These are phyloP conservation scores for Emmonsiellopsis sp. DNA, from an alignment of 2,329 filamentous ascomycete genomes.

Conservation along the genomic window DNA sequence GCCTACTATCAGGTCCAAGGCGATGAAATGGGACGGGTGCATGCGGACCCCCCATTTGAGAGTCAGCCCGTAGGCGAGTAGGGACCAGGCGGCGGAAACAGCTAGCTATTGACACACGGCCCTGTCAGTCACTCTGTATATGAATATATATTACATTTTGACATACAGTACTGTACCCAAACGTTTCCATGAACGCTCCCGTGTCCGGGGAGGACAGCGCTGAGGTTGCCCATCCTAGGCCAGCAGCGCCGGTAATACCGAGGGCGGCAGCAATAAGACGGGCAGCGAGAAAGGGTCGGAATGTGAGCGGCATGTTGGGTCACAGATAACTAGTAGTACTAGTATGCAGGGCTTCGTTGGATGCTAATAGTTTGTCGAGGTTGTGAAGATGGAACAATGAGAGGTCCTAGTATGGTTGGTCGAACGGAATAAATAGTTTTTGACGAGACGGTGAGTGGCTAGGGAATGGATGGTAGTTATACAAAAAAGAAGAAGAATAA, in stretches of 20 bases:
- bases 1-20: conserved; percentile 18
- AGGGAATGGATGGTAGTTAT: too few relatives aligned
- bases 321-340: too few relatives aligned
- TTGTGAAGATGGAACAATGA: too few relatives aligned
- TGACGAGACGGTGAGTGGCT: too few relatives aligned
- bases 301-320: too few relatives aligned
- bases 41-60: background rate
- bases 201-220: conserved; percentile 2
- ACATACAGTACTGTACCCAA: conserved; percentile 1
- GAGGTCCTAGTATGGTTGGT: too few relatives aligned
- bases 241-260: conserved; percentile 3
- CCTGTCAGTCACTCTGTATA: background rate
- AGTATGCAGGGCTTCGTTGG: too few relatives aligned
- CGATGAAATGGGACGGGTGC: background rate
- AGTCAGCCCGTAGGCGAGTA: background rate
- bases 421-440: too few relatives aligned
- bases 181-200: background rate
- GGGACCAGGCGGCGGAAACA: background rate
- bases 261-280: background rate
- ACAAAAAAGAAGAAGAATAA: too few relatives aligned
- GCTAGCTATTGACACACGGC: background rate
- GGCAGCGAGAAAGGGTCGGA: background rate
- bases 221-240: conserved; percentile 3
- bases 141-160: background rate
- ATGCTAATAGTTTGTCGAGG: too few relatives aligned